Conservation (phyloP, 2,329 filamentous ascomycete genomes). For the Daldinia sp. region DNA sequence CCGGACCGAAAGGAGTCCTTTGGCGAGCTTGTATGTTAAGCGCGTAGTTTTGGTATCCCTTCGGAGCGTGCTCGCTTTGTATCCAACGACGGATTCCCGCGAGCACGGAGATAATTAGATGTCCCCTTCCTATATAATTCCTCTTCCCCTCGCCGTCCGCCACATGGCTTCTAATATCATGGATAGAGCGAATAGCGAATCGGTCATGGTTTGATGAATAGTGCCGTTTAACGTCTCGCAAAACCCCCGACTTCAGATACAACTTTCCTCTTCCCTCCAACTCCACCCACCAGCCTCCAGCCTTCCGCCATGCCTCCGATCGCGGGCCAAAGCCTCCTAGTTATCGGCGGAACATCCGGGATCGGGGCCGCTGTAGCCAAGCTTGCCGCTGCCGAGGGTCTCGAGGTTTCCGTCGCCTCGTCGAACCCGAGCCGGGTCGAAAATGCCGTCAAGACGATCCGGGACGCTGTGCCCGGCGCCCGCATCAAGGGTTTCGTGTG, state of each 20-base stretch:
- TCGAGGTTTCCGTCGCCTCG: slow-evolving; percentile 66
- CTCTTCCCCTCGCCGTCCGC: background rate
- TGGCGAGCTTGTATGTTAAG: background rate
- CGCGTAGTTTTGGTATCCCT: background rate
- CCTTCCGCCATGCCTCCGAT: slow-evolving; percentile 32
- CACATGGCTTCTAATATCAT: background rate
- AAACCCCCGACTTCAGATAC: background rate
- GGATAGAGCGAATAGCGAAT: background rate
- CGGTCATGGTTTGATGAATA: background rate
- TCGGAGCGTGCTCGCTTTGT: background rate
- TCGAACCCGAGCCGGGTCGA: slow-evolving; percentile 61
- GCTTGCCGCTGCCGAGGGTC: slow-evolving; percentile 62
- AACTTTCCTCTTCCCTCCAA: background rate
- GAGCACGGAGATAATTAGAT: slow-evolving; percentile 1
- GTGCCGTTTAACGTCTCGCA: background rate
- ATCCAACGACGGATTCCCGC: background rate
- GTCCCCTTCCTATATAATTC: background rate
- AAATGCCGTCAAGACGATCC: slow-evolving; percentile 55
- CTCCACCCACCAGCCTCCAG: background rate
- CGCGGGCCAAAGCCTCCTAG: slow-evolving; percentile 54
- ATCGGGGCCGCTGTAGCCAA: slow-evolving; percentile 70
- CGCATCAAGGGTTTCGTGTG: slow-evolving; percentile 53
- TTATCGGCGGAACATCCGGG: slow-evolving; percentile 70
- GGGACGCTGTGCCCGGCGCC: slow-evolving; percentile 49
- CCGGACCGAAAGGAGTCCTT: background rate